Percentiles rank a stretch among this genome's conserved stretches.
These are phyloP conservation scores for Picea abies DNA, from an alignment of 83 land plant genomes.

Conservation along the genomic window DNA sequence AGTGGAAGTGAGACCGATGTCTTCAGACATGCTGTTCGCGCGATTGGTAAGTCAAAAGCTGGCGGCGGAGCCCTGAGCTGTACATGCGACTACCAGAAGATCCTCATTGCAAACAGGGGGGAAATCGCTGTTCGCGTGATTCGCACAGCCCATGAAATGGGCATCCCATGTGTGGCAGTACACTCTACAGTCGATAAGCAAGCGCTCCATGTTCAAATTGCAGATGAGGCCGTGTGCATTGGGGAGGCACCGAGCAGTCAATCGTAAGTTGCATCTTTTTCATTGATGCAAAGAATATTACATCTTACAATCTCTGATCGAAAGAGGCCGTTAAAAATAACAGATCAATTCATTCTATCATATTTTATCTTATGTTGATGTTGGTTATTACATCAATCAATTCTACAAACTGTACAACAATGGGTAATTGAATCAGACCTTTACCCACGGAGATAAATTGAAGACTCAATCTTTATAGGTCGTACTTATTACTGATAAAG, in stretches of 20 bases:
- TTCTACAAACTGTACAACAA: too few species aligned
- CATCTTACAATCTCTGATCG: too few species aligned
- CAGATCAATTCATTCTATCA: too few species aligned
- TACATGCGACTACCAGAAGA: slow-evolving; percentile 68
- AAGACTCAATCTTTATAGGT: too few species aligned
- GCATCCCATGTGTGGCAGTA: slow-evolving; percentile 94
- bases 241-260: slow-evolving; percentile 95
- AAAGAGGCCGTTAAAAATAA: too few species aligned
- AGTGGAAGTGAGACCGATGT: slow-evolving; percentile 23
- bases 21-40: slow-evolving; percentile 21
- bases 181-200: slow-evolving; percentile 88
- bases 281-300: not conserved
- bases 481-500: too few species aligned
- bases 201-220: slow-evolving; percentile 90
- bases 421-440: too few species aligned
- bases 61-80: slow-evolving; percentile 53
- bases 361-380: too few species aligned
- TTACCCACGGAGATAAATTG: too few species aligned
- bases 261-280: slow-evolving; percentile 60
- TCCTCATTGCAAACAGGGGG: slow-evolving; percentile 89
- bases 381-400: too few species aligned
- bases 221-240: slow-evolving; percentile 94
- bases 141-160: slow-evolving; percentile 94
- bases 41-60: slow-evolving; percentile 17
- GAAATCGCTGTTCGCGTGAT: slow-evolving; percentile 96